Evolutionary conservation across 306 rosid genomes (phyloP), one percentile per base, ranked within the genome.

Genomic region (Begonia peltatifolia): DNA sequence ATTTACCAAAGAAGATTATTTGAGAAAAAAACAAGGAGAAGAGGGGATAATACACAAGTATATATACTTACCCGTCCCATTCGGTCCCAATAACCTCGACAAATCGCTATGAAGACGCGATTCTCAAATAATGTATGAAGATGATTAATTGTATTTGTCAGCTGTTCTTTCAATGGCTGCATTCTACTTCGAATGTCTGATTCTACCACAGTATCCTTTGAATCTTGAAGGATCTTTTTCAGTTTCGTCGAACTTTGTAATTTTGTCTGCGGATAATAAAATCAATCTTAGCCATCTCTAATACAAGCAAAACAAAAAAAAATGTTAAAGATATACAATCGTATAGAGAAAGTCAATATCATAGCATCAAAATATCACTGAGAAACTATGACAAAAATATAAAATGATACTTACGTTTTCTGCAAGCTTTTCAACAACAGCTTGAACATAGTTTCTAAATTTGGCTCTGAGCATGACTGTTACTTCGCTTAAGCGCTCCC

Each of bases 381-480:
- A 25, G 35, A 25, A 25, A 25, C 35, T 25, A 25, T 3, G 4
- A 25, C 6, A 30, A 30, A 30, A 30, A 30, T 30, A 30, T 30
- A 30, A 30, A 30, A 30, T 7, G 38, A 30, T 30, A 80, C 96
- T 67, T 60, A 92, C 99, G 74, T 92, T 92, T 60, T 83, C 99
- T 11, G 63, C 70, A 6, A 92, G 93, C 62, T 87, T 92, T 72
- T 92, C 99, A 65, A 87, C 94, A 8, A 81, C 79, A 47, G 93
- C 94, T 64, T 86, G 99, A 35, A 92, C 14, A 67, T 87, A 81
- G 63, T 79, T 87, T 77, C 95, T 79, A 58, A 92, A 92, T 73
- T 92, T 92, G 3, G 99, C 84, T 64, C 99, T 86, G 60, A 87
- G 75, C 96, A 92, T 92, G 64, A 92, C 99, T 5, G 99, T 81